Conservation (phyloP, 2,329 filamentous ascomycete species). For the Ophiostoma pallidulum region DNA sequence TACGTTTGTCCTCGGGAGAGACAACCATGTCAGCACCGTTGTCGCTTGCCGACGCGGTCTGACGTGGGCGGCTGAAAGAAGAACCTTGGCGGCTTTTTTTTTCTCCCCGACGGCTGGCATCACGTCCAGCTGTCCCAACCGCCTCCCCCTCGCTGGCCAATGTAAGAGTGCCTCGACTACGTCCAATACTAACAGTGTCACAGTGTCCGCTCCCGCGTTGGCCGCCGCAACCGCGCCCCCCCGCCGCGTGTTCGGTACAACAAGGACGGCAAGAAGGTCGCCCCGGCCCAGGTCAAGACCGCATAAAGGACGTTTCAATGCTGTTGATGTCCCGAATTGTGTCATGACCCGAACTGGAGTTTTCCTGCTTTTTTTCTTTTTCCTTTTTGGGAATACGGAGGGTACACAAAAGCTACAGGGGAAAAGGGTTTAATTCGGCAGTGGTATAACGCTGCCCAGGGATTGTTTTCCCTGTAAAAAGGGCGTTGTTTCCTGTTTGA, state of each 20-base stretch:
- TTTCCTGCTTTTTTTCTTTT: not conserved
- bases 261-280: slow-evolving; percentile 99
- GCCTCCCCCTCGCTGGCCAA: not conserved
- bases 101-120: slow-evolving; percentile 13
- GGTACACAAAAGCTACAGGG: too few species aligned
- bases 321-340: too few species aligned
- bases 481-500: too few species aligned
- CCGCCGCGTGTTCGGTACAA: slow-evolving; percentile 98
- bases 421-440: too few species aligned
- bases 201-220: slow-evolving; percentile 93
- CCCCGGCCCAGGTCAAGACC: slow-evolving; percentile 70
- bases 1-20: slow-evolving; percentile 60
- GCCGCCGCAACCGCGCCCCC: slow-evolving; percentile 97
- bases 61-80: slow-evolving; percentile 37
- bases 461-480: too few species aligned
- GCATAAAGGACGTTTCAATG: too few species aligned
- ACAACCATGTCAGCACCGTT: slow-evolving; percentile 37
- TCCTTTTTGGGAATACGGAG: too few species aligned
- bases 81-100: slow-evolving; percentile 28
- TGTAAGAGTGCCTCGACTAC: too few species aligned
- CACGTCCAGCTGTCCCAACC: slow-evolving; percentile 16
- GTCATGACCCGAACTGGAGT: too few species aligned
- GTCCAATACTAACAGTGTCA: slow-evolving; percentile 31
- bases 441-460: too few species aligned
- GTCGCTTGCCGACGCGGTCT: slow-evolving; percentile 11